Percentiles rank a stretch among this genome's conserved stretches.
phyloP scores from a whole-genome alignment of 2,329 filamentous ascomycete species.

The Penicillium sclerotiorum region DNA sequence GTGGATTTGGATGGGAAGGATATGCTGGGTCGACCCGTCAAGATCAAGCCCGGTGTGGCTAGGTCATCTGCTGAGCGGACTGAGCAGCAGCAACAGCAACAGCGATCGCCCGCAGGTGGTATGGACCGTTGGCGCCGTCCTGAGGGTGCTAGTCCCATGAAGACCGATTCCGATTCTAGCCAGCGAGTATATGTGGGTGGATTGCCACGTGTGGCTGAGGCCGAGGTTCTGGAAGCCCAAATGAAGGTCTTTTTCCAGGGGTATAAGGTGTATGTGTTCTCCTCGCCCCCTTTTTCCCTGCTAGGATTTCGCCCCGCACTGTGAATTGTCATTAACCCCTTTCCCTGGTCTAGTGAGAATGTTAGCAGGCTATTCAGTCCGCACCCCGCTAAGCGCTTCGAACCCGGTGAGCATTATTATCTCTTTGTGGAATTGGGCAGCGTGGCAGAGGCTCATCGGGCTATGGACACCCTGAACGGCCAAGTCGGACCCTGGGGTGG shows the following conservation, averaged over 20 bases:
- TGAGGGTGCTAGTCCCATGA: constrained; percentile 41
- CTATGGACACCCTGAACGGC: constrained; percentile 50
- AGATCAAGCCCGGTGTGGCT: constrained; percentile 67
- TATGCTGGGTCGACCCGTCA: constrained; percentile 62
- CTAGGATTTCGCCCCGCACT: not conserved
- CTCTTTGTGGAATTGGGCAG: constrained; percentile 67
- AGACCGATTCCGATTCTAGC: constrained; percentile 39
- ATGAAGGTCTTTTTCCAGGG: constrained; percentile 51
- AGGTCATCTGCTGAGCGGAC: constrained; percentile 45
- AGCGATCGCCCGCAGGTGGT: constrained; percentile 21
- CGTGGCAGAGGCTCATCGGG: constrained; percentile 56
- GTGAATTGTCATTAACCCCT: no score
- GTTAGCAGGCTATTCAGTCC: constrained; percentile 61
- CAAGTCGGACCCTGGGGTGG: constrained; percentile 44
- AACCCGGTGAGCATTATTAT: constrained; percentile 62
- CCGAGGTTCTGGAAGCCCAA: constrained; percentile 39
- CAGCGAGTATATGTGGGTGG: constrained; percentile 53
- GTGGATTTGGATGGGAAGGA: constrained; percentile 56
- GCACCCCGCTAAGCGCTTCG: constrained; percentile 57
- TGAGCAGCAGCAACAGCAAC: constrained; percentile 6
- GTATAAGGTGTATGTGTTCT: constrained; percentile 43
- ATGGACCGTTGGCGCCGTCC: constrained; percentile 50
- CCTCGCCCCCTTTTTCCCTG: not conserved
- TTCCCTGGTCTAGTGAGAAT: constrained; percentile 46
- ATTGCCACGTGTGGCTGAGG: constrained; percentile 47